Evolutionary conservation across 2,329 filamentous ascomycete genomes (phyloP).

Genomic region (Didymellaceae sp.): DNA sequence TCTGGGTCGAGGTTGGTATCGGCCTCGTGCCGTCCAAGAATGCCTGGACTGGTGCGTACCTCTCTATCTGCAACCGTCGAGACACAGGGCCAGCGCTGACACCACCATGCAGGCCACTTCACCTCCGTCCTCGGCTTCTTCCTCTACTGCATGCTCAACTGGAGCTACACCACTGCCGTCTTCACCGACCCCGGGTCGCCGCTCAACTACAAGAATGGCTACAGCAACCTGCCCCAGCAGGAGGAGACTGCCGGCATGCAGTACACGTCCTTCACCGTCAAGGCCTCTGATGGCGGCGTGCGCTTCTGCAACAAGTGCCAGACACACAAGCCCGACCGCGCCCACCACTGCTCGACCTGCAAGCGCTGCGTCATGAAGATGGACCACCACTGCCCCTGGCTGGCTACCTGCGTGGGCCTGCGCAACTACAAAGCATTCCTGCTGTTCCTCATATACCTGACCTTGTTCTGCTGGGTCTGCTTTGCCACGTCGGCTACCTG

Average conservation of each 20-base stretch:
- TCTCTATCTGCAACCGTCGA: slow-evolving; percentile 2
- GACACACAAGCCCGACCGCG: slow-evolving; percentile 89
- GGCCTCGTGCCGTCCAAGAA: slow-evolving; percentile 55
- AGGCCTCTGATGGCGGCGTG: slow-evolving; percentile 77
- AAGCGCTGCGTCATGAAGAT: slow-evolving; percentile 96
- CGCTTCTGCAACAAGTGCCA: slow-evolving; percentile 98
- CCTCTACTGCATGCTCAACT: slow-evolving; percentile 81
- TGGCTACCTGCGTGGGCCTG: slow-evolving; percentile 92
- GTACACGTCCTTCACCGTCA: slow-evolving; percentile 85
- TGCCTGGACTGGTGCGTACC: slow-evolving; percentile 44
- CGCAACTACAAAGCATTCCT: slow-evolving; percentile 96
- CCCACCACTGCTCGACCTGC: slow-evolving; percentile 97
- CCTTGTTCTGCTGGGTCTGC: slow-evolving; percentile 80
- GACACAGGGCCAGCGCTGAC: slow-evolving; percentile 10
- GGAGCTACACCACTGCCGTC: slow-evolving; percentile 89
- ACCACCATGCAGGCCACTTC: slow-evolving; percentile 40
- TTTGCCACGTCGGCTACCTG: slow-evolving; percentile 80
- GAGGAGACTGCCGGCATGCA: slow-evolving; percentile 57
- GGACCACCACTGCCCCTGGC: slow-evolving; percentile 99
- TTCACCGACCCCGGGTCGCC: slow-evolving; percentile 87
- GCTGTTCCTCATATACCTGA: slow-evolving; percentile 88
- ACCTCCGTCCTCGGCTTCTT: slow-evolving; percentile 69
- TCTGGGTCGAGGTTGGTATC: slow-evolving; percentile 83
- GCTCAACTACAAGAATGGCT: slow-evolving; percentile 61
- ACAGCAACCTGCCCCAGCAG: slow-evolving; percentile 81